Evolutionary conservation across 192 early-diverging fungal species (phyloP).

Genomic region (Funneliformis geosporum): DNA sequence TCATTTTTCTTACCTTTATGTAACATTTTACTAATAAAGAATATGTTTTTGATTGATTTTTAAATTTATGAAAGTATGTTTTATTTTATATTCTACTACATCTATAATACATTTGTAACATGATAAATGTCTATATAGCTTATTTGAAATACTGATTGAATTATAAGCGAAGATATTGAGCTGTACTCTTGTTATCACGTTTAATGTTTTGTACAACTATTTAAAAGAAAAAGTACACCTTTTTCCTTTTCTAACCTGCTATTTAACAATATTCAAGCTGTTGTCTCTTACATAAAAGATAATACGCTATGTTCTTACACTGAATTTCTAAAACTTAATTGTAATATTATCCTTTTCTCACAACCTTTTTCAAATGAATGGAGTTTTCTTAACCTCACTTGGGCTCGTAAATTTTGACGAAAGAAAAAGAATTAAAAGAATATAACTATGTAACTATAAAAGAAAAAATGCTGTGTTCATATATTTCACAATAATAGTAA

Average conservation of each 20-base stretch:
- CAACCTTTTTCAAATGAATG: conserved; percentile 16
- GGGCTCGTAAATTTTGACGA: conserved; percentile 16
- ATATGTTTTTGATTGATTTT: no score
- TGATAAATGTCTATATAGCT: no score
- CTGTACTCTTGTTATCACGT: neutral
- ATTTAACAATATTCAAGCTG: conserved; percentile 12
- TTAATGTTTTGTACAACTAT: neutral
- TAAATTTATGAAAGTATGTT: no score
- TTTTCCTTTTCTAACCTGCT: conserved; percentile 12
- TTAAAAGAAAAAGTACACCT: conserved; percentile 16
- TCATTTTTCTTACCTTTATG: no score
- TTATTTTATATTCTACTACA: no score
- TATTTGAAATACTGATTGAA: no score
- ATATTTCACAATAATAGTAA: conserved; percentile 20
- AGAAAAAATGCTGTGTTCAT: conserved; percentile 5
- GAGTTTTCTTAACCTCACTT: conserved; percentile 17
- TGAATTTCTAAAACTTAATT: conserved; percentile 17
- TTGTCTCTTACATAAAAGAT: conserved; percentile 25
- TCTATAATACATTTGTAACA: no score
- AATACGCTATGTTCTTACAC: conserved; percentile 14
- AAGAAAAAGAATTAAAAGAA: conserved; percentile 7
- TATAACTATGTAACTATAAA: neutral
- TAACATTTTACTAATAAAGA: no score
- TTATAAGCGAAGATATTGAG: no score
- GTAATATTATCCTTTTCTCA: neutral